These are phyloP conservation scores for Dendrostoma leiphaemia DNA, from an alignment of 2,329 filamentous ascomycete species.

Conservation along the genomic window DNA sequence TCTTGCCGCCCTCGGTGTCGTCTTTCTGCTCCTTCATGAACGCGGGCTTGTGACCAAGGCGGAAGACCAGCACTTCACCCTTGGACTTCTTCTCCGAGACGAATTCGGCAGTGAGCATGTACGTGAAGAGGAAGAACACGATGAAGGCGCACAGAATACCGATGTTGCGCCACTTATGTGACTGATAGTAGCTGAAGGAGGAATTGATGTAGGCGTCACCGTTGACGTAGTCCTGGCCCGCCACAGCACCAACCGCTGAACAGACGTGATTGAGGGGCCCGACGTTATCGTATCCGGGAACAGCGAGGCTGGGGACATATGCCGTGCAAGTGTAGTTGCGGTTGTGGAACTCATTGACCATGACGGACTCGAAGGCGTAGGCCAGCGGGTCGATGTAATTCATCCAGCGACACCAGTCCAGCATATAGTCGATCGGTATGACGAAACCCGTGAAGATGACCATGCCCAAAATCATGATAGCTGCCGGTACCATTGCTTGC, in stretches of 20 bases:
- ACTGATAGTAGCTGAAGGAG: conserved; percentile 55
- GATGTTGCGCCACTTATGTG: conserved; percentile 68
- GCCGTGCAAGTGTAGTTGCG: conserved; percentile 55
- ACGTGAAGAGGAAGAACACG: conserved; percentile 57
- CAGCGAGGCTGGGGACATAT: conserved; percentile 40
- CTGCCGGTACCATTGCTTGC: conserved; percentile 60
- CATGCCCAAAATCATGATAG: conserved; percentile 61
- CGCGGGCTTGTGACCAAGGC: conserved; percentile 62
- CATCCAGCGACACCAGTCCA: conserved; percentile 79
- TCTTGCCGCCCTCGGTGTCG: conserved; percentile 54
- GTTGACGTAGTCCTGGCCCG: conserved; percentile 49
- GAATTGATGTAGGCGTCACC: conserved; percentile 57
- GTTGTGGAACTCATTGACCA: conserved; percentile 78
- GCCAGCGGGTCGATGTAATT: conserved; percentile 77
- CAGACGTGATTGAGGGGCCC: conserved; percentile 49
- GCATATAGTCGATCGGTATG: conserved; percentile 66
- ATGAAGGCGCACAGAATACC: conserved; percentile 67
- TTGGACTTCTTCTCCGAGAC: conserved; percentile 69
- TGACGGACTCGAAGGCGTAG: conserved; percentile 77
- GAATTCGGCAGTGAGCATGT: conserved; percentile 65
- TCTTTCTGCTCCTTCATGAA: conserved; percentile 60
- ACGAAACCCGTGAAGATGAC: conserved; percentile 72
- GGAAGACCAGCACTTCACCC: conserved; percentile 75
- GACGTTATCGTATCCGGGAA: conserved; percentile 37
- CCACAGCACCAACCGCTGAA: conserved; percentile 54